These are phyloP conservation scores for Beauveria scarabaeidicola DNA, from an alignment of 2,329 filamentous ascomycete genomes.

Conservation along the genomic window DNA sequence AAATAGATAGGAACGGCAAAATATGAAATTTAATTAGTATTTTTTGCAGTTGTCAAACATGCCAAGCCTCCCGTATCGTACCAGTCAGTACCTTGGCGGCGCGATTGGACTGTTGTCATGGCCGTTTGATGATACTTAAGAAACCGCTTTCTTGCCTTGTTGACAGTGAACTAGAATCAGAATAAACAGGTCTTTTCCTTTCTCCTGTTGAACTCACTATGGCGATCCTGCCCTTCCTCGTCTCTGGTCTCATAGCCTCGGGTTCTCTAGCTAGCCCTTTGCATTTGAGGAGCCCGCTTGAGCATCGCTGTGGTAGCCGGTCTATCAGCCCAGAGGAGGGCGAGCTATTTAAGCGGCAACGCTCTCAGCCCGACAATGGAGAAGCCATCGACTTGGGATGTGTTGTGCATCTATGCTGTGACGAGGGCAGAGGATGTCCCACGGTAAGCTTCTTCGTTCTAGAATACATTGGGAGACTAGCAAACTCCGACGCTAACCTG, in stretches of 20 bases:
- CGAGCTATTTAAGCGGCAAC: neutral
- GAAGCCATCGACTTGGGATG: neutral
- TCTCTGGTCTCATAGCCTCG: neutral
- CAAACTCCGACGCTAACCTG: neutral
- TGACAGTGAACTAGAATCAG: too few species aligned
- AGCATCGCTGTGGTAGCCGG: neutral
- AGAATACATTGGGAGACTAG: neutral
- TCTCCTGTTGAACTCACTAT: neutral
- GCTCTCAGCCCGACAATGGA: neutral
- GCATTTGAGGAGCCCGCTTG: neutral
- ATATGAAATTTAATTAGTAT: too few species aligned
- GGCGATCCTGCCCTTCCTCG: neutral
- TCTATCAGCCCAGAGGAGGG: neutral
- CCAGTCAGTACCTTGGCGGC: too few species aligned
- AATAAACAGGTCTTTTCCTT: too few species aligned
- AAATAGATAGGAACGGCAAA: too few species aligned
- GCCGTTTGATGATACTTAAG: too few species aligned
- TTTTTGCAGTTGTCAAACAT: too few species aligned
- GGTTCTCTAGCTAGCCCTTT: neutral
- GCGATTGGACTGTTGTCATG: too few species aligned
- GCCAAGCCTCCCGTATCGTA: too few species aligned
- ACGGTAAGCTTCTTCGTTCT: neutral
- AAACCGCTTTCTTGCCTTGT: too few species aligned
- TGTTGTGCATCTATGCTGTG: neutral
- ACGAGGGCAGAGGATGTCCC: neutral